These are phyloP conservation scores for Fusarium bactridioides DNA, from an alignment of 2,329 filamentous ascomycete genomes.

Conservation along the genomic window DNA sequence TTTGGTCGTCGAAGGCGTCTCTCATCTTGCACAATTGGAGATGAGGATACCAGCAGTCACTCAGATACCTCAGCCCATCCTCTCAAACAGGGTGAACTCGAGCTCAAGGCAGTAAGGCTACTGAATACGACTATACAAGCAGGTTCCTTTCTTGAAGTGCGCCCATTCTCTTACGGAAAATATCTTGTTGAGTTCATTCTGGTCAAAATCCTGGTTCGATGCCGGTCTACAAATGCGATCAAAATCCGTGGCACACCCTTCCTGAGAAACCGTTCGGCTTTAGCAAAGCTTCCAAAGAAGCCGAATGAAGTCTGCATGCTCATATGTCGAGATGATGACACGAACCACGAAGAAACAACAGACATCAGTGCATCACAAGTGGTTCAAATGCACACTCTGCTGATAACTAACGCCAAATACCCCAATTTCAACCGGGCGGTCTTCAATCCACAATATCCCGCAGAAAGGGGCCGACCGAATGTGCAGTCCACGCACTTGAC, in stretches of 20 bases:
- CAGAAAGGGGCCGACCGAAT: slow-evolving; percentile 21
- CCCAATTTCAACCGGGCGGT: slow-evolving; percentile 48
- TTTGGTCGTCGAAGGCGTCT: not conserved
- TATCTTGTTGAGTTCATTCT: slow-evolving; percentile 49
- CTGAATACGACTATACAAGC: slow-evolving; percentile 20
- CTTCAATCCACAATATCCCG: slow-evolving; percentile 5
- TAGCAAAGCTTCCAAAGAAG: slow-evolving; percentile 49
- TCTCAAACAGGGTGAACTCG: slow-evolving; percentile 35
- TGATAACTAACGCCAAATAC: slow-evolving; percentile 64
- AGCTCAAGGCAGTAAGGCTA: slow-evolving; percentile 26
- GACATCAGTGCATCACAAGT: slow-evolving; percentile 54
- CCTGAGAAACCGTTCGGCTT: slow-evolving; percentile 45
- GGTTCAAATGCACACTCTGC: slow-evolving; percentile 51
- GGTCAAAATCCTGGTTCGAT: slow-evolving; percentile 53
- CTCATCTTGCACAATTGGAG: slow-evolving; percentile 40
- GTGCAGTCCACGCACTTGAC: slow-evolving; percentile 52
- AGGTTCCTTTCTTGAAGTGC: slow-evolving; percentile 44
- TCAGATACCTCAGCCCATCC: slow-evolving; percentile 5
- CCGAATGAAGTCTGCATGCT: slow-evolving; percentile 55
- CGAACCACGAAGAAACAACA: slow-evolving; percentile 44
- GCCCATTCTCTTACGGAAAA: slow-evolving; percentile 26
- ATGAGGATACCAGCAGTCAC: slow-evolving; percentile 20
- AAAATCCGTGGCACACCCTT: slow-evolving; percentile 51
- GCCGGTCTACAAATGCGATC: slow-evolving; percentile 23
- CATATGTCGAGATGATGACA: slow-evolving; percentile 42